These are phyloP conservation scores for Fusarium austroafricanum DNA, from an alignment of 2,329 filamentous ascomycete species.

Conservation along the genomic window DNA sequence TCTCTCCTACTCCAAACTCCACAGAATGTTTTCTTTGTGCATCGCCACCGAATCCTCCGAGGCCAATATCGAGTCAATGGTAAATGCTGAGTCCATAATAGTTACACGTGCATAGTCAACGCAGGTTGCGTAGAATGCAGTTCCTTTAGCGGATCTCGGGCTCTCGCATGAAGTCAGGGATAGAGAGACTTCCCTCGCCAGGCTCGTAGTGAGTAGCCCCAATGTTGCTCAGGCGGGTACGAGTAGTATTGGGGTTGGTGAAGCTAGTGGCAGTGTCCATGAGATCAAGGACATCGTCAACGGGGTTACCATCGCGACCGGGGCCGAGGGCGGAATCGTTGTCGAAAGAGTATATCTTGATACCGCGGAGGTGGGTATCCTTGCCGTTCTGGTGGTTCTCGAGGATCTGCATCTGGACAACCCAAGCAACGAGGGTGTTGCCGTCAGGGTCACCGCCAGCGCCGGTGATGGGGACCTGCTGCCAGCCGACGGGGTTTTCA, in stretches of 20 bases:
- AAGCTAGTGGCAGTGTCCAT: conserved; percentile 36
- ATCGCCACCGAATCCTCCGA: background rate
- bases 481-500: conserved; percentile 86
- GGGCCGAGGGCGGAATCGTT: conserved; percentile 59
- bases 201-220: conserved; percentile 48
- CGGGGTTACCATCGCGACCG: conserved; percentile 51
- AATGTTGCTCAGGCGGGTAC: conserved; percentile 46
- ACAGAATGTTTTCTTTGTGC: background rate
- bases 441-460: conserved; percentile 71
- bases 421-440: conserved; percentile 85
- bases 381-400: conserved; percentile 99
- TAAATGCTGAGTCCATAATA: background rate
- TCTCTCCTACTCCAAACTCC: conserved; percentile 25
- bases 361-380: conserved; percentile 93
- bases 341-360: conserved; percentile 82
- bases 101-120: background rate
- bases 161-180: conserved; percentile 58
- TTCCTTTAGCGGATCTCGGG: conserved; percentile 54
- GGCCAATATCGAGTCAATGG: background rate
- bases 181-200: conserved; percentile 51
- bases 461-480: conserved; percentile 76
- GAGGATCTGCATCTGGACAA: conserved; percentile 88
- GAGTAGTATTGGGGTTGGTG: conserved; percentile 9
- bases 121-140: background rate
- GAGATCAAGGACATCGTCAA: conserved; percentile 47